Percentiles rank a stretch among this genome's conserved stretches.
Evolutionary conservation across 192 early-diverging fungal species (phyloP).

Genomic region (Podila verticillata): DNA sequence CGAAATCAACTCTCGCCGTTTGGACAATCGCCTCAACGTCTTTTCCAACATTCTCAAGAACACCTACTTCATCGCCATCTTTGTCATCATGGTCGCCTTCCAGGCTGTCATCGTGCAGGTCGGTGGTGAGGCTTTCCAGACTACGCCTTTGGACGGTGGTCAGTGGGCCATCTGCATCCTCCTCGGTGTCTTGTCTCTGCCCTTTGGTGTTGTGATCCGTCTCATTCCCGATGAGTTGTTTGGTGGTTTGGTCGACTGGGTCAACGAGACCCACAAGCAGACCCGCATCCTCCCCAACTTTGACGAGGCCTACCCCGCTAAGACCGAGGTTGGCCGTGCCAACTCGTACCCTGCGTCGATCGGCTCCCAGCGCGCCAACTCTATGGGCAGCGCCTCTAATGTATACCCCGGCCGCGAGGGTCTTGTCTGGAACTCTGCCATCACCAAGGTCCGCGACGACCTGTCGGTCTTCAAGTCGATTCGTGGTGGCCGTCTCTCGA

Average conservation of each 20-base stretch:
- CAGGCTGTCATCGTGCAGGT: slow-evolving; percentile 92
- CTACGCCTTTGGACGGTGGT: slow-evolving; percentile 63
- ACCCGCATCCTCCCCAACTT: slow-evolving; percentile 31
- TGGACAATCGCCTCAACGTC: slow-evolving; percentile 84
- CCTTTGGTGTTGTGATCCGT: slow-evolving; percentile 83
- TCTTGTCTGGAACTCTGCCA: slow-evolving; percentile 56
- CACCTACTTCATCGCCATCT: slow-evolving; percentile 81
- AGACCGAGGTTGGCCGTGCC: slow-evolving; percentile 14
- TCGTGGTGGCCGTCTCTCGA: slow-evolving; percentile 51
- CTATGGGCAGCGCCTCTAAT: slow-evolving; percentile 26
- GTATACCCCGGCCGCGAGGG: slow-evolving; percentile 53
- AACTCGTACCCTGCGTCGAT: slow-evolving; percentile 43
- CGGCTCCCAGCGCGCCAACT: slow-evolving; percentile 26
- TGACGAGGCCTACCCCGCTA: slow-evolving; percentile 22
- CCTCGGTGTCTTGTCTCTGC: slow-evolving; percentile 80
- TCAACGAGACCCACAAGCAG: slow-evolving; percentile 10
- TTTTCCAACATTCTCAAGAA: slow-evolving; percentile 83
- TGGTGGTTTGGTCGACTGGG: slow-evolving; percentile 36
- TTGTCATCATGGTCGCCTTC: slow-evolving; percentile 74
- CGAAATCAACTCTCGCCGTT: slow-evolving; percentile 85
- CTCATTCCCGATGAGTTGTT: slow-evolving; percentile 78
- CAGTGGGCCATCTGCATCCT: slow-evolving; percentile 88
- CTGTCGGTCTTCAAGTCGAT: slow-evolving; percentile 53
- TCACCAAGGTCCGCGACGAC: slow-evolving; percentile 49
- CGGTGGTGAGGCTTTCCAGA: slow-evolving; percentile 88